Conservation (phyloP, 306 rosid genomes). For the Ziziphus jujuba region DNA sequence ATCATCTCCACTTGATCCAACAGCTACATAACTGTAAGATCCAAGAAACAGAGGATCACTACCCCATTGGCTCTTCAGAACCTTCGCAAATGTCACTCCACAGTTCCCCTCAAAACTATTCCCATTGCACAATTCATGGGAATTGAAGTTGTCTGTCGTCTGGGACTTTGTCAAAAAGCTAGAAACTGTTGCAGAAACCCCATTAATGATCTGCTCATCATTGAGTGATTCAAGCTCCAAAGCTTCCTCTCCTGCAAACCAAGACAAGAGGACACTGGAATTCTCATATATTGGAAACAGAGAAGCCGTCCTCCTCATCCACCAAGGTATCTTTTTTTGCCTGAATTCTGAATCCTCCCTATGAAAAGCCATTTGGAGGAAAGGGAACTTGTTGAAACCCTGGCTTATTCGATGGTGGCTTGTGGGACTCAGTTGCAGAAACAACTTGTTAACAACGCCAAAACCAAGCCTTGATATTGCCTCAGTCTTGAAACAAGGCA, state of each 20-base stretch:
- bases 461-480: conserved; percentile 93
- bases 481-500: conserved; percentile 74
- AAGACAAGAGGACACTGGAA: conserved; percentile 68
- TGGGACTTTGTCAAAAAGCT: conserved; percentile 41
- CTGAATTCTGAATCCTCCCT: conserved; percentile 56
- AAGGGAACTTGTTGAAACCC: conserved; percentile 47
- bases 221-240: conserved; percentile 66
- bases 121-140: conserved; percentile 44
- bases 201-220: conserved; percentile 69
- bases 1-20: conserved; percentile 90
- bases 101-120: conserved; percentile 29
- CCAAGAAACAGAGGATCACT: conserved; percentile 85
- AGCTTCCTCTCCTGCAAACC: conserved; percentile 95
- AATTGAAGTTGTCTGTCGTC: conserved; percentile 21
- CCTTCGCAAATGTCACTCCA: conserved; percentile 51
- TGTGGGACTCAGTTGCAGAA: conserved; percentile 57
- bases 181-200: conserved; percentile 62
- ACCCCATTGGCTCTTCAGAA: conserved; percentile 79
- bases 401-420: conserved; percentile 17
- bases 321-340: conserved; percentile 76
- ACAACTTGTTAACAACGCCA: conserved; percentile 95
- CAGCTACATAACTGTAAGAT: conserved; percentile 80
- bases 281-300: conserved; percentile 68
- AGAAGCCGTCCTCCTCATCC: conserved; percentile 87
- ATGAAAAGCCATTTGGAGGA: conserved; percentile 72